These are phyloP conservation scores for Aleurites moluccanus DNA, from an alignment of 441 rosid species.

Conservation along the genomic window DNA sequence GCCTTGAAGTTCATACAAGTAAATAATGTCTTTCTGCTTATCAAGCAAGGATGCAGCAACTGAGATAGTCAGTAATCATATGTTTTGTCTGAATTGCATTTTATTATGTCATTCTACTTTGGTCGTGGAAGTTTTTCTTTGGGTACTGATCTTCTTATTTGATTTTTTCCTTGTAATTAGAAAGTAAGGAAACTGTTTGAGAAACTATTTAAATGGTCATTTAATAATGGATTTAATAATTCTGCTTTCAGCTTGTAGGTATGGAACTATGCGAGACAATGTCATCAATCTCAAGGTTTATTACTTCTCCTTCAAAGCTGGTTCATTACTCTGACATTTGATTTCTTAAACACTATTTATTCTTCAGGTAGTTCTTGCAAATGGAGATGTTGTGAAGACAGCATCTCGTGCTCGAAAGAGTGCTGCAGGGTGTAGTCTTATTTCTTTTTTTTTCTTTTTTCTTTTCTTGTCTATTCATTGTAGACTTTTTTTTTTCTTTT, in stretches of 20 bases:
- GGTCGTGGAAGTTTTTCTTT: neutral
- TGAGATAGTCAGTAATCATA: slow-evolving; percentile 4
- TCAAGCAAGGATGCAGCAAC: neutral
- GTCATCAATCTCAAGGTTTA: slow-evolving; percentile 92
- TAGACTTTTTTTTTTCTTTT: slow-evolving; percentile 8
- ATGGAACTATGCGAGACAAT: slow-evolving; percentile 97
- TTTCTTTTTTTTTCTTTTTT: slow-evolving; percentile 23
- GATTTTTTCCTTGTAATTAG: neutral
- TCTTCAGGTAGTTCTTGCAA: slow-evolving; percentile 79
- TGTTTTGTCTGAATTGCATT: neutral
- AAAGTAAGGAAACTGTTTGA: neutral
- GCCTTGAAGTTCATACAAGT: neutral
- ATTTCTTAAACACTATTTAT: slow-evolving; percentile 31
- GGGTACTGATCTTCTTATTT: neutral
- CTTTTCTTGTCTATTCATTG: slow-evolving; percentile 9
- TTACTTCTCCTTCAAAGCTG: slow-evolving; percentile 23
- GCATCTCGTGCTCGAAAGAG: slow-evolving; percentile 98
- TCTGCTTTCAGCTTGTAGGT: slow-evolving; percentile 70
- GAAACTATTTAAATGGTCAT: neutral
- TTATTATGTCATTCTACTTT: neutral
- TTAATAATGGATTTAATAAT: slow-evolving; percentile 38
- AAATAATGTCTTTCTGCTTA: neutral
- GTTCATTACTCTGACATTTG: slow-evolving; percentile 20
- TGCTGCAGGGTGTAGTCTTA: slow-evolving; percentile 83
- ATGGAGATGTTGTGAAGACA: slow-evolving; percentile 93